Conservation (phyloP, 345 rosid species). For the Eucalyptus lansdowneana region DNA sequence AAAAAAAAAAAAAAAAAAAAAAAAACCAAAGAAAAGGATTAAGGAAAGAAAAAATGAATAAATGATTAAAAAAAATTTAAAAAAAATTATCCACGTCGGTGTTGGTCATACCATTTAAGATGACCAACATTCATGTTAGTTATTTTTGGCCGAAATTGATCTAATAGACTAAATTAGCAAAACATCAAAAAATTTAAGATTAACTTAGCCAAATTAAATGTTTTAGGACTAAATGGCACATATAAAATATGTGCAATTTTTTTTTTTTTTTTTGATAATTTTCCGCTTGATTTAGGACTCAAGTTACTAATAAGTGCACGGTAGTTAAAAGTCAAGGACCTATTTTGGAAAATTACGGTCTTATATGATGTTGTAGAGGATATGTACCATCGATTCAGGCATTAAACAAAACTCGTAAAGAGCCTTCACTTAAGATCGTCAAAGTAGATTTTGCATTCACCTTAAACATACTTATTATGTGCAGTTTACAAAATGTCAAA, state of each 20-base stretch:
- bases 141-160: too few relatives aligned
- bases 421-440: background rate
- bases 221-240: too few relatives aligned
- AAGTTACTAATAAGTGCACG: background rate
- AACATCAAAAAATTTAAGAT: too few relatives aligned
- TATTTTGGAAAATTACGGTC: background rate
- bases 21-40: too few relatives aligned
- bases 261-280: too few relatives aligned
- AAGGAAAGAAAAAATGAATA: too few relatives aligned
- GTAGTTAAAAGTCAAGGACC: background rate
- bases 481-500: background rate
- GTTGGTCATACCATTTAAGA: too few relatives aligned
- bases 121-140: rapidly evolving
- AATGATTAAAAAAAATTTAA: too few relatives aligned
- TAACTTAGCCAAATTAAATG: too few relatives aligned
- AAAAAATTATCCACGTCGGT: rapidly evolving
- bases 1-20: too few relatives aligned
- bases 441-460: background rate
- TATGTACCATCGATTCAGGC: background rate
- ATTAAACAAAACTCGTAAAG: background rate
- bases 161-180: too few relatives aligned
- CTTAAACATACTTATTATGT: background rate
- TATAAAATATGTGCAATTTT: too few relatives aligned
- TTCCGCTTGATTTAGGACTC: background rate
- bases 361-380: background rate